Evolutionary conservation across 1,284 basidiomycete genomes (phyloP), one percentile per base, ranked within the genome.

Genomic region (Trametes hirsuta): DNA sequence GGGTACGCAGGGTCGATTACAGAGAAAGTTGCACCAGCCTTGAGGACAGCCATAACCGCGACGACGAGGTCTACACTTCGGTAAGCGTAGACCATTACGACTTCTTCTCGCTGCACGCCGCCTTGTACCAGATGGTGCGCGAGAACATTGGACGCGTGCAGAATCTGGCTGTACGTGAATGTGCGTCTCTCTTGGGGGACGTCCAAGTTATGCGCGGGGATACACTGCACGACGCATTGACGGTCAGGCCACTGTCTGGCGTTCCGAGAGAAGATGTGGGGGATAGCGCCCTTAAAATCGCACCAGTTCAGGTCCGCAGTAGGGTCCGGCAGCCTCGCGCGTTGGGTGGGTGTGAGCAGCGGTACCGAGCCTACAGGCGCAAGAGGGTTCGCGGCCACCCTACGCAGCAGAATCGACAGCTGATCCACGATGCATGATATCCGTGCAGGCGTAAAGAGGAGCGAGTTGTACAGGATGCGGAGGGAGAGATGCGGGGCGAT

Each of bases 1-100:
- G 97, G 97, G 74, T 99, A 99, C 1, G 97, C 96, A 40, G 97
- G 97, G 77, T 99, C 95, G 63, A 99, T 98, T 64, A 99, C 97
- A 40, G 94, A 97, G 79, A 99, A 99, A 2, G 95, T 96, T 6
- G 94, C 97, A 25, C 97, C 97, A 2, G 94, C 95, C 78, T 99
- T 99, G 69, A 99, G 84, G 37, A 97, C 90, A 51, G 94, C 97
- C 87, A 99, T 92, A 5, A 99, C 95, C 18, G 97, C 97, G 5
- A 99, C 93, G 6, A 98, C 94, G 51, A 99, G 88, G 74, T 99
- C 97, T 44, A 98, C 96, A 66, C 94, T 95, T 47, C 97, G 87
- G 69, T 98, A 90, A 0, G 97, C 97, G 72, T 99, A 99, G n/a
- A 99, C 93, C 87, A 97, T 98, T 56, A 99, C 95, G 21, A 99